Percentiles rank a stretch among this genome's conserved stretches.
These are phyloP conservation scores for Pythium coloratum DNA, from an alignment of 352 stramenopile species.

Conservation along the genomic window DNA sequence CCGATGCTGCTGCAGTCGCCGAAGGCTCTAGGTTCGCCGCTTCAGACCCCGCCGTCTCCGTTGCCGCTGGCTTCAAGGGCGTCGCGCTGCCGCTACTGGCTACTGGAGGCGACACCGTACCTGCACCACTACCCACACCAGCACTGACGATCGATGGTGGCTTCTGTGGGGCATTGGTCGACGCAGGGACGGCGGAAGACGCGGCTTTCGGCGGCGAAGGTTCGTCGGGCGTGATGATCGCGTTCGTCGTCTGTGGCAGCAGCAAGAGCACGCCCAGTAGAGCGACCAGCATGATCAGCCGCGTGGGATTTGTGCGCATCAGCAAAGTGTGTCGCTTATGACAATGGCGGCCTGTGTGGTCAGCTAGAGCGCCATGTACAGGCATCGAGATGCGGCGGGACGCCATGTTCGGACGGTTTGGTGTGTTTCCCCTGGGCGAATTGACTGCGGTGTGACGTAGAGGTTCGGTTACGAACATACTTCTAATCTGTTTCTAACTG, in stretches of 20 bases:
- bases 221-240: slow-evolving; percentile 36
- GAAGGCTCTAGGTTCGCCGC: too few species aligned
- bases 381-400: too few species aligned
- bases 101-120: not conserved
- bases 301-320: not conserved
- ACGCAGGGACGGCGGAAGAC: not conserved
- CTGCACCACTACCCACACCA: not conserved
- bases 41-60: too few species aligned
- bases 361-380: not conserved
- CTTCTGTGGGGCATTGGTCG: not conserved
- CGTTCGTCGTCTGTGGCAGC: not conserved
- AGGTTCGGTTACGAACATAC: too few species aligned
- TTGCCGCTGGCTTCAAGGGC: too few species aligned
- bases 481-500: too few species aligned
- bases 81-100: too few species aligned
- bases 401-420: too few species aligned
- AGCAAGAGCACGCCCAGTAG: slow-evolving; percentile 1
- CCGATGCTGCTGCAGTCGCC: slow-evolving; percentile 11
- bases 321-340: not conserved
- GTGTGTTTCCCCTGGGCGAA: too few species aligned
- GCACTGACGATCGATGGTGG: not conserved
- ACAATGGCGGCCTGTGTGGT: not conserved
- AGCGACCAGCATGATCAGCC: slow-evolving; percentile 1
- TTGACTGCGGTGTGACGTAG: too few species aligned
- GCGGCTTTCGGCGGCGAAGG: slow-evolving; percentile 21